phyloP scores from a whole-genome alignment of 305 asterid species.

The Fraxinus greggii region DNA sequence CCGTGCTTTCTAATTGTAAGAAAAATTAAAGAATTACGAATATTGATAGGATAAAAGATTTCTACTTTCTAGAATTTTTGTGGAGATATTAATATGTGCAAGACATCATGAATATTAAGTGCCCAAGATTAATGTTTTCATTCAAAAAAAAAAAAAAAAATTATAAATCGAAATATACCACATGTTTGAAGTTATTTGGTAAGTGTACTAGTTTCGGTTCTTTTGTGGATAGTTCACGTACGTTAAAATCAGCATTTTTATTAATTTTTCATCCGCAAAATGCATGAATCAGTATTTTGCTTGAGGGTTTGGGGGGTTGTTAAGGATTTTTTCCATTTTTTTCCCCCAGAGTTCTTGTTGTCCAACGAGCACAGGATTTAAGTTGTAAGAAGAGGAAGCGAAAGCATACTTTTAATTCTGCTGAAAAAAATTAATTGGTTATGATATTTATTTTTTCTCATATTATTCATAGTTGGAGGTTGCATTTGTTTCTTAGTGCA shows the following conservation, averaged over 20 bases:
- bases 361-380: not conserved
- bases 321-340: not conserved
- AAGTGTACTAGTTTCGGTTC: not conserved
- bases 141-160: not conserved
- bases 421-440: not conserved
- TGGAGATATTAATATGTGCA: not conserved
- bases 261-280: not conserved
- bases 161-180: not conserved
- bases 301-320: not conserved
- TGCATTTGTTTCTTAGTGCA: not conserved
- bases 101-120: not conserved
- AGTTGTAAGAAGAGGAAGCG: not conserved
- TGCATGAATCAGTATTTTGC: not conserved
- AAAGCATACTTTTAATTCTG: not conserved
- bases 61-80: not conserved
- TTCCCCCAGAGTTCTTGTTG: not conserved
- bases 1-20: not conserved
- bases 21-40: not conserved
- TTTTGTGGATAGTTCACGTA: not conserved
- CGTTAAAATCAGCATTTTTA: not conserved
- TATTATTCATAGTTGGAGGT: not conserved
- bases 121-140: not conserved
- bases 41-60: not conserved
- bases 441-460: not conserved
- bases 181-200: not conserved